Base-by-base conservation (phyloP, 306 rosid genomes). In the Malus fusca region DNA sequence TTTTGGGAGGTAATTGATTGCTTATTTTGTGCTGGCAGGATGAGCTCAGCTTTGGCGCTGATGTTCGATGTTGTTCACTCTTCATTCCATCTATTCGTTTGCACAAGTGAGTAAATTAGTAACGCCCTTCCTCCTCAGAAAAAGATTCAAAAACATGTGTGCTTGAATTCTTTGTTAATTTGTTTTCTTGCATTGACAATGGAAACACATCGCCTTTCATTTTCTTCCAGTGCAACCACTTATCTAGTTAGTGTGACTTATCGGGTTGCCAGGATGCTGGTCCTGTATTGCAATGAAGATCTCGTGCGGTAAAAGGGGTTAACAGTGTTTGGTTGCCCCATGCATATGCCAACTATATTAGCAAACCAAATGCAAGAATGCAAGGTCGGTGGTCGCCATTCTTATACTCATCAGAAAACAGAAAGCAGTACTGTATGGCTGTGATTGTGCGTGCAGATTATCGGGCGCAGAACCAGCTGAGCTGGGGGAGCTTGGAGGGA, bases 251-350 rank as follows among this genome's bases (percentile, higher is more conserved):
- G 44, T 68, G 35, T 62, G 42, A 63, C 42, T n/a, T 25, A 4
- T 73, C n/a, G 69, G 33, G 79, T 81, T 83, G 84, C 82, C 66
- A 77, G 82, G 77, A 42, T 71, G 59, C 78, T 73, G 71, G 56
- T 79, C 88, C 28, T 76, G 58, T 11, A 13, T 70, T 35, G 84
- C 70, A 79, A 77, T 77, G 86, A 71, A 73, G 55, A 69, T 82
- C 44, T 4, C n/a, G 59, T 17, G 84, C 84, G 0, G 77, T 58
- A 17, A 0, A 70, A 69, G 51, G 77, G 66, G 15, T 86, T 69
- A 63, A 37, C 31, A 40, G 8, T 79, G 88, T 73, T 82, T 86
- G 75, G 53, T 84, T 72, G 91, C 88, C 81, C 92, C 88, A 5
- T 90, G 85, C 71, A 40, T 6, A 63, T 73, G 55, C 55, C 55